Evolutionary conservation across 768 basidiomycete genomes (phyloP).

Genomic region (Butyriboletus loyo): DNA sequence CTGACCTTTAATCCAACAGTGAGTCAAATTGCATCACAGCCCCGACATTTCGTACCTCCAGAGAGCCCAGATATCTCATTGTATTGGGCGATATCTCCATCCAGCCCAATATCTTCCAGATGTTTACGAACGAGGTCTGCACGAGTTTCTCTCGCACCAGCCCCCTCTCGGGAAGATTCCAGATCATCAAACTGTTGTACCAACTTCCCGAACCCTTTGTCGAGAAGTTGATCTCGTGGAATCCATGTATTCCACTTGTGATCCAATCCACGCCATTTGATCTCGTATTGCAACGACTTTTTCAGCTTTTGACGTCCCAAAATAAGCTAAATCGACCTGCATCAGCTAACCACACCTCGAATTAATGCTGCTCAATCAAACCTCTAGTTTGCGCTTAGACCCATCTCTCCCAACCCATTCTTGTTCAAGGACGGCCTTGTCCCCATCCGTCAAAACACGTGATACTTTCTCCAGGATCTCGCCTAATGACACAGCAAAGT

Average conservation of each 20-base stretch:
- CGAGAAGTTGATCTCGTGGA: slow-evolving; percentile 78
- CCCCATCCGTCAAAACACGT: slow-evolving; percentile 85
- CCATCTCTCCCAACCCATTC: slow-evolving; percentile 93
- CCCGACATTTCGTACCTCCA: slow-evolving; percentile 56
- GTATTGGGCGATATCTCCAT: slow-evolving; percentile 97
- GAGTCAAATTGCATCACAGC: slow-evolving; percentile 11
- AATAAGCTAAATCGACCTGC: slow-evolving; percentile 50
- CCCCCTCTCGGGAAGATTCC: slow-evolving; percentile 93
- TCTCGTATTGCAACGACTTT: slow-evolving; percentile 91
- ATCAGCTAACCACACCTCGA: slow-evolving; percentile 17
- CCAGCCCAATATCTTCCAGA: slow-evolving; percentile 91
- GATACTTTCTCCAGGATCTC: slow-evolving; percentile 91
- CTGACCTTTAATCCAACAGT: slow-evolving; percentile 54
- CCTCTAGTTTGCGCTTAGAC: slow-evolving; percentile 87
- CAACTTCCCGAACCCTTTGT: slow-evolving; percentile 85
- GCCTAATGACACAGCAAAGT: slow-evolving; percentile 41
- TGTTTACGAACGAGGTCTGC: slow-evolving; percentile 83
- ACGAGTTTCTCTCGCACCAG: slow-evolving; percentile 84
- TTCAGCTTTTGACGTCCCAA: slow-evolving; percentile 98
- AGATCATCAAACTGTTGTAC: slow-evolving; percentile 96
- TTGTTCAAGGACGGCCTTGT: slow-evolving; percentile 70
- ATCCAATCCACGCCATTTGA: slow-evolving; percentile 82
- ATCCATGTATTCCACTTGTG: slow-evolving; percentile 92
- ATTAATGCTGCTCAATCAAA: slow-evolving; percentile 31
- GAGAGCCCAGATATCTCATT: slow-evolving; percentile 94